Evolutionary conservation across 768 basidiomycete genomes (phyloP), one percentile per base, ranked within the genome.

Genomic region (Tubosaeta brunneosetosa): DNA sequence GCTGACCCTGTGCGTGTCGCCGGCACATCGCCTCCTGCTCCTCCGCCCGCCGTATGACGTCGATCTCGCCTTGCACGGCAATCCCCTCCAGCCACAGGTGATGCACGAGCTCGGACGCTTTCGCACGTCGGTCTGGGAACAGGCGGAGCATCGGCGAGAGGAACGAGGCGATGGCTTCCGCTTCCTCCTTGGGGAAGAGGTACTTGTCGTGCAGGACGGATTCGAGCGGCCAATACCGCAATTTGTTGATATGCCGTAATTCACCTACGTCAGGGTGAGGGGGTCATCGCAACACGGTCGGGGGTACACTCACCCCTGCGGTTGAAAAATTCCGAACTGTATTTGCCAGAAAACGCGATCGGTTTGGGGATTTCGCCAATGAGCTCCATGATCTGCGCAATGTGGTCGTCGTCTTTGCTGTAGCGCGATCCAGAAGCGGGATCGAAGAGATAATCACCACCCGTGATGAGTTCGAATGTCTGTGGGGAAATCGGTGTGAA

Each of bases 381-480:
- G 11, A 98, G 79, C 72, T 99, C 95, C 69, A 97, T 91, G 58
- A 98, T 91, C 74, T 99, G 97, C 3, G 97, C 95, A 55, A 98
- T 91, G 64, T 99, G 94, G 65, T 93, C 90, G 67, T 94, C 93
- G 70, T 95, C 92, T 69, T 98, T 98, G 74, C 86, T 91, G 66
- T 97, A 97, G 38, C 94, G 84, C 44, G 91, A 86, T 3, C 95
- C 95, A 1, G 91, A 89, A 19, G 93, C 93, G 0, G 95, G 95
- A 66, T 98, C 97, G 66, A 99, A 99, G 34, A 99, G 81, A 71
- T 98, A 99, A 68, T 98, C 95, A 19, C 97, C 95, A 17, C 95
- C 95, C 0, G 90, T 92, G 57, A 98, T 83, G 38, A 98, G 82
- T 67, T 98, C 95, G 66, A 99, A 99, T 37, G 93, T 80, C 92